Conservation (phyloP, 176 grass and related monocot genomes). For the Urochloa ruziziensis region DNA sequence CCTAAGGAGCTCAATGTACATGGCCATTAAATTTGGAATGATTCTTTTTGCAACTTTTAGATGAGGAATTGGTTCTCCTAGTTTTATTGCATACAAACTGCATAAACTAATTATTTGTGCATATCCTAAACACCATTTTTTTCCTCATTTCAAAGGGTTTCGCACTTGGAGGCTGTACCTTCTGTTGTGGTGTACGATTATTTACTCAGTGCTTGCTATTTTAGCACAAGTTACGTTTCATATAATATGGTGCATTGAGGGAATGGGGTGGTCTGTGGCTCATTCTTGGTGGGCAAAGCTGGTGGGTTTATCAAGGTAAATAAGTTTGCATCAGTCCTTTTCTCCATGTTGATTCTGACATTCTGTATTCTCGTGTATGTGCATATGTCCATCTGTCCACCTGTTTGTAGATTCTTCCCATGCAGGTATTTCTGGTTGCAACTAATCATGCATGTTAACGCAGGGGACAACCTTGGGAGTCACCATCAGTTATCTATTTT, state of each 20-base stretch:
- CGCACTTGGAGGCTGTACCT: slow-evolving; percentile 64
- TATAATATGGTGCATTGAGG: slow-evolving; percentile 80
- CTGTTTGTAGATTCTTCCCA: slow-evolving; percentile 14
- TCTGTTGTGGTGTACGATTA: slow-evolving; percentile 64
- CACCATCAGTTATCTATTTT: slow-evolving; percentile 83
- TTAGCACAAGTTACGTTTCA: slow-evolving; percentile 76
- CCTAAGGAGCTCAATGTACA: background rate
- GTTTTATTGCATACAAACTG: slow-evolving; percentile 4
- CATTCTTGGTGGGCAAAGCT: slow-evolving; percentile 74
- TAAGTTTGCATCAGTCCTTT: slow-evolving; percentile 7
- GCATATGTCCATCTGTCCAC: slow-evolving; percentile 19
- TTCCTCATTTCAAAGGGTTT: slow-evolving; percentile 55
- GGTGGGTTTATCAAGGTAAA: slow-evolving; percentile 85
- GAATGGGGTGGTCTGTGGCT: slow-evolving; percentile 58
- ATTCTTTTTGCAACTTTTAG: background rate
- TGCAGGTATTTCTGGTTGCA: slow-evolving; percentile 16
- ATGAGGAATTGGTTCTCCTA: background rate
- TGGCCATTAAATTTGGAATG: slow-evolving; percentile 14
- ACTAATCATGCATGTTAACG: slow-evolving; percentile 40
- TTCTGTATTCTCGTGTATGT: slow-evolving; percentile 26
- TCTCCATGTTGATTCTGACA: slow-evolving; percentile 23
- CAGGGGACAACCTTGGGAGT: slow-evolving; percentile 77
- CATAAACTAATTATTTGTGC: slow-evolving; percentile 5
- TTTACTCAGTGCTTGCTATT: slow-evolving; percentile 77
- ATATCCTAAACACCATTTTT: slow-evolving; percentile 11